phyloP scores from a whole-genome alignment of 768 basidiomycete genomes.

The Termitomyces eurrhizus region DNA sequence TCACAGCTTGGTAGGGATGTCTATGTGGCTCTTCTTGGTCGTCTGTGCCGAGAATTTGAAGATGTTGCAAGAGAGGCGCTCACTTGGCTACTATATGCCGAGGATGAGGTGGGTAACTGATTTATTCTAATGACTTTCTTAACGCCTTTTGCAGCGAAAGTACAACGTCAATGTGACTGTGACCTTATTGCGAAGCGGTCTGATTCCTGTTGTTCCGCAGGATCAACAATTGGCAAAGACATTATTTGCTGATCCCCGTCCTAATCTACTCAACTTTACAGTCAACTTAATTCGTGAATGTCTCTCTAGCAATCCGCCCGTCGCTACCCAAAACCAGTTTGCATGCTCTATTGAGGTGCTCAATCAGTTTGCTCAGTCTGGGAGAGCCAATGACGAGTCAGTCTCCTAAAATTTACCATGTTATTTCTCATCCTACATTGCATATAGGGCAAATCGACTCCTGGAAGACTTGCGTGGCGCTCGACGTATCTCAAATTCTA shows the following conservation, averaged over 20 bases:
- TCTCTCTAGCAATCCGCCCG: constrained; percentile 73
- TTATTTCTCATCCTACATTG: neutral
- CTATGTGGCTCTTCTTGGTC: constrained; percentile 85
- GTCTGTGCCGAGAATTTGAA: constrained; percentile 83
- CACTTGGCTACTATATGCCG: constrained; percentile 93
- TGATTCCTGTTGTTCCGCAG: constrained; percentile 72
- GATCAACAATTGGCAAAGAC: constrained; percentile 91
- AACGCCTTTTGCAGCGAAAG: constrained; percentile 64
- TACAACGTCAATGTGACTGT: constrained; percentile 93
- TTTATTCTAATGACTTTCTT: constrained; percentile 3
- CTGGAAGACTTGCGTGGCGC: constrained; percentile 80
- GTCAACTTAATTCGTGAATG: constrained; percentile 85
- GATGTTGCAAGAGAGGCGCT: constrained; percentile 97
- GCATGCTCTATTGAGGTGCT: constrained; percentile 78
- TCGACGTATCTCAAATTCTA: constrained; percentile 42
- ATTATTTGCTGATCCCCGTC: constrained; percentile 72
- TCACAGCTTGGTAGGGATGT: constrained; percentile 88
- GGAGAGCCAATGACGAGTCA: constrained; percentile 84
- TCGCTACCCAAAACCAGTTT: constrained; percentile 78
- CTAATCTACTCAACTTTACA: constrained; percentile 75
- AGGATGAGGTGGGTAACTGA: constrained; percentile 74
- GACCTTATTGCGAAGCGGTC: constrained; percentile 78
- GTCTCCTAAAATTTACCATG: constrained; percentile 27
- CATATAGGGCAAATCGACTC: constrained; percentile 57
- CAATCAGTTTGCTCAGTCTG: constrained; percentile 62